Conservation (phyloP, 148 eudicot genomes). For the Gaultheria prostrata region DNA sequence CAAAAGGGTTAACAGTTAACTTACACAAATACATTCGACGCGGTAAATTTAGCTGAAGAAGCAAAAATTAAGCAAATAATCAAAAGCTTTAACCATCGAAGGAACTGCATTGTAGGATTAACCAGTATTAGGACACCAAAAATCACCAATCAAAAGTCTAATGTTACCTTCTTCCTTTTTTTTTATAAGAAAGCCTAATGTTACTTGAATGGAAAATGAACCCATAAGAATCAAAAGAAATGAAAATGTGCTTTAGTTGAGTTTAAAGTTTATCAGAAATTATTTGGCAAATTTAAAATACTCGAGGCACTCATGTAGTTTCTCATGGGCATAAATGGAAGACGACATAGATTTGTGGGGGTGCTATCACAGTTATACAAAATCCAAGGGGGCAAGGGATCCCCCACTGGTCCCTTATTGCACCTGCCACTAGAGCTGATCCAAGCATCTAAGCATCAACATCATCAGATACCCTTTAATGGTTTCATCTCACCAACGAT, state of each 20-base stretch:
- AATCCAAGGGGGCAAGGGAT: neutral
- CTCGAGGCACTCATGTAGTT: neutral
- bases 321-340: neutral
- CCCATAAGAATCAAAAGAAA: neutral
- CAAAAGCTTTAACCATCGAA: neutral
- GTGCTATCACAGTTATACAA: neutral
- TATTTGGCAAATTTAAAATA: neutral
- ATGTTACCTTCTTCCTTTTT: too few species aligned
- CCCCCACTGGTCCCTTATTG: too few species aligned
- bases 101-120: neutral
- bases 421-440: too few species aligned
- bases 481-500: neutral
- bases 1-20: too few species aligned
- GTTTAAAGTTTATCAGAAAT: neutral
- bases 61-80: neutral
- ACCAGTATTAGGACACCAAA: neutral
- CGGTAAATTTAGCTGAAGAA: neutral
- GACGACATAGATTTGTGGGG: neutral
- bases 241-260: neutral
- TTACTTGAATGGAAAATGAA: neutral
- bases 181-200: too few species aligned
- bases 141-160: neutral
- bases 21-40: neutral
- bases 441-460: neutral
- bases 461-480: neutral